These are phyloP conservation scores for Nemania serpens DNA, from an alignment of 2,329 filamentous ascomycete genomes.

Conservation along the genomic window DNA sequence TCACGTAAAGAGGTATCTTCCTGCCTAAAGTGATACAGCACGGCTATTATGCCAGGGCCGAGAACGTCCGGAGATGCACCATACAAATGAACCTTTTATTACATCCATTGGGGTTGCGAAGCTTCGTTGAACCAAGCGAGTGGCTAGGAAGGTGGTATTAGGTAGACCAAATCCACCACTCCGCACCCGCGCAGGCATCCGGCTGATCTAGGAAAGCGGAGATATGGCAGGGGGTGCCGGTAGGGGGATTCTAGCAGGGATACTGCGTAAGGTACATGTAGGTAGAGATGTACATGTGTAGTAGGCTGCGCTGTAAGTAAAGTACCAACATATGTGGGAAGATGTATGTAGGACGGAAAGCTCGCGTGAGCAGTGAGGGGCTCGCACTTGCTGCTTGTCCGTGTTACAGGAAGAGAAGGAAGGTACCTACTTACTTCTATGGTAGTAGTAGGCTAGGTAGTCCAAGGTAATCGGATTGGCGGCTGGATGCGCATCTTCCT, in stretches of 20 bases:
- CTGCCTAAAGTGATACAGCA: conserved; percentile 11
- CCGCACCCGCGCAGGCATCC: conserved; percentile 16
- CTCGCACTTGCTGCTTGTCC: neutral
- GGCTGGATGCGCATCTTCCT: neutral
- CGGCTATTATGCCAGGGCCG: conserved; percentile 25
- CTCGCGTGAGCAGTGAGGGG: neutral
- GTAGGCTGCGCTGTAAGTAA: too few relatives aligned
- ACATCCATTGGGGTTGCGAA: conserved; percentile 6
- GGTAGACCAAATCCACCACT: conserved; percentile 24
- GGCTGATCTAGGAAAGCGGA: conserved; percentile 25
- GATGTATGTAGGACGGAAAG: too few relatives aligned
- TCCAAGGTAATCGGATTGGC: too few relatives aligned
- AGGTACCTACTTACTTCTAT: neutral
- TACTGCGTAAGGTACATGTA: too few relatives aligned
- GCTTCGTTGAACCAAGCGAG: conserved; percentile 1
- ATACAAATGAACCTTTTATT: conserved; percentile 11
- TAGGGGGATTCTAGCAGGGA: conserved; percentile 1
- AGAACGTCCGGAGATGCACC: conserved; percentile 18
- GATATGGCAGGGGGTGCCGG: neutral
- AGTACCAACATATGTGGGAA: too few relatives aligned
- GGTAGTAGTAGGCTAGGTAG: too few relatives aligned
- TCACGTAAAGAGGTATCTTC: neutral
- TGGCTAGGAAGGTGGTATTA: conserved; percentile 4
- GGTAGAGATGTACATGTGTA: too few relatives aligned
- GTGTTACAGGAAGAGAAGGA: neutral